Percentiles rank a stretch among this genome's conserved stretches.
phyloP scores from a whole-genome alignment of 345 rosid species.

The Lenwebbia sp. region DNA sequence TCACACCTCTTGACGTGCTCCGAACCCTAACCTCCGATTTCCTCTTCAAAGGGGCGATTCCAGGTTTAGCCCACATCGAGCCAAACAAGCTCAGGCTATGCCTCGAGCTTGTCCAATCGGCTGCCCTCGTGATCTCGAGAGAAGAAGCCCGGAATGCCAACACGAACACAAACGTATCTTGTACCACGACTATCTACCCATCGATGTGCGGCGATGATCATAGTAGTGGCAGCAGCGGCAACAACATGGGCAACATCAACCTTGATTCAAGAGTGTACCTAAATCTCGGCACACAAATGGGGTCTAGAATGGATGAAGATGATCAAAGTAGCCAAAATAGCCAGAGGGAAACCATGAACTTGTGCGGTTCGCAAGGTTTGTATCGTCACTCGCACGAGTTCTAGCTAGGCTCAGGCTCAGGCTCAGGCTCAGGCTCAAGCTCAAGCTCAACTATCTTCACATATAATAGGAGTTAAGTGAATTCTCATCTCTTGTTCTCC shows the following conservation, averaged over 20 bases:
- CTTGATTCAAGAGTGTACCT: constrained; percentile 91
- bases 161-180: constrained; percentile 25
- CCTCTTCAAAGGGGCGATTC: constrained; percentile 98
- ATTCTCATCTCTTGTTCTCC: neutral
- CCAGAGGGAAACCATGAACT: constrained; percentile 48
- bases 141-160: constrained; percentile 64
- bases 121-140: constrained; percentile 86
- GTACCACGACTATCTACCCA: constrained; percentile 40
- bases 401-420: constrained; percentile 16
- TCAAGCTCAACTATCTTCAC: neutral
- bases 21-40: constrained; percentile 95
- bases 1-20: constrained; percentile 89
- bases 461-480: neutral
- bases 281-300: constrained; percentile 65
- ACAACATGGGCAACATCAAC: constrained; percentile 18
- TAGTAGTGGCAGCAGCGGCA: constrained; percentile 19
- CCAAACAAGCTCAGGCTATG: constrained; percentile 93
- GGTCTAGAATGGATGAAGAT: constrained; percentile 53
- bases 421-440: neutral
- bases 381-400: constrained; percentile 68
- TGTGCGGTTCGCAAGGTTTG: constrained; percentile 15
- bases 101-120: constrained; percentile 94
- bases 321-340: constrained; percentile 36
- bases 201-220: constrained; percentile 32
- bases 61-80: constrained; percentile 85